Evolutionary conservation across 1,284 basidiomycete genomes (phyloP), one percentile per base, ranked within the genome.

Genomic region (Fomitopsis pinicola): DNA sequence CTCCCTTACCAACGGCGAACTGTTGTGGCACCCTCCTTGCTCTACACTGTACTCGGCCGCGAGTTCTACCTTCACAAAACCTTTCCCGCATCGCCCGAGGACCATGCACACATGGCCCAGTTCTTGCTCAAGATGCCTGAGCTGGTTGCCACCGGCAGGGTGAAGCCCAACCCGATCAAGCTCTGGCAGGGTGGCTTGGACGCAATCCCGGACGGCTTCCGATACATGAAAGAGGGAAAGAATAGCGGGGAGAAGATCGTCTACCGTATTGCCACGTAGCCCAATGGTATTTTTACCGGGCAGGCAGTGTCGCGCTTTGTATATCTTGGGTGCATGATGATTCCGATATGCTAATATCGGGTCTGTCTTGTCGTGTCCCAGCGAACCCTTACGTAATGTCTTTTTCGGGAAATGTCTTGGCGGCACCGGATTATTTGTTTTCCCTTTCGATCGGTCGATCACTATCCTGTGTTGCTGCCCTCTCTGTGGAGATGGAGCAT

Each of bases 211-310:
- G 65, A 64, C 10, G 69, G 67, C 7, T 56, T 71, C 38, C 45
- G 64, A 48, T 64, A 65, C 52, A 62, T 69, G 58, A 55, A 45
- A 42, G 64, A 67, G 35, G 69, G 69, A 17, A 67, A 65, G 62
- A 58, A 57, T 59, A 67, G 68, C 42, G 69, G 59, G n/a, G 65
- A 70, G 59, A 69, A 70, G 66, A 60, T 70, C 22, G 68, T 70
- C 9, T 62, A 63, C 14, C 52, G 52, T 12, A 15, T 54, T n/a
- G n/a, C n/a, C 9, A 35, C 52, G n/a, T 54, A 40, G 38, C 30
- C 30, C 7, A 33, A 33, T 33, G n/a, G n/a, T n/a, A n/a, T n/a
- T n/a, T n/a, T n/a, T n/a, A n/a, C n/a, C n/a, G n/a, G n/a, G n/a
- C n/a, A n/a, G n/a, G n/a, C n/a, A n/a, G n/a, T n/a, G n/a, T n/a